Percentiles rank a stretch among this genome's conserved stretches.
Conservation (phyloP, 805 yeast genomes). For the Pichia nanzhaoensis region DNA sequence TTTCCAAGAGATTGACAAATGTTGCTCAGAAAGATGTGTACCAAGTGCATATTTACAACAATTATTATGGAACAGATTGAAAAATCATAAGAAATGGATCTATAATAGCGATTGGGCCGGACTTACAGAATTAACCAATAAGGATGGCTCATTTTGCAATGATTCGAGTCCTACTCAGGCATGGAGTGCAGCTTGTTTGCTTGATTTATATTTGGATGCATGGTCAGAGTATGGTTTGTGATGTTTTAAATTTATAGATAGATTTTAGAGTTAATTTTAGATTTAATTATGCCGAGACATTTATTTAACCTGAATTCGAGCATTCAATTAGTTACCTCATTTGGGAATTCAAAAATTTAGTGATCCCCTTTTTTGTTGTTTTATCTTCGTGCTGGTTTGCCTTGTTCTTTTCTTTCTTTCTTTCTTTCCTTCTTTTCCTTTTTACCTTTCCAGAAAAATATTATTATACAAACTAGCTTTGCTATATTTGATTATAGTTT, state of each 20-base stretch:
- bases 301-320: too few relatives aligned
- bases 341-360: too few relatives aligned
- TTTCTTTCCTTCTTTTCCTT: too few relatives aligned
- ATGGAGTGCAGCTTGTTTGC: constrained; percentile 84
- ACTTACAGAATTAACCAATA: constrained; percentile 83
- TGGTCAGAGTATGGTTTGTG: constrained; percentile 27
- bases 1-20: constrained; percentile 18
- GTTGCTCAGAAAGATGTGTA: constrained; percentile 12
- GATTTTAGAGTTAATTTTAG: too few relatives aligned
- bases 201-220: constrained; percentile 71
- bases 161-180: constrained; percentile 97
- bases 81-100: constrained; percentile 64
- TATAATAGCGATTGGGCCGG: constrained; percentile 87
- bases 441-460: too few relatives aligned
- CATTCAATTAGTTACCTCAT: too few relatives aligned
- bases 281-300: too few relatives aligned
- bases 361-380: too few relatives aligned
- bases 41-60: constrained; percentile 51
- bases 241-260: not conserved
- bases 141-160: constrained; percentile 69
- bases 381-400: too few relatives aligned
- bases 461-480: not conserved
- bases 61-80: constrained; percentile 52
- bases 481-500: not conserved
- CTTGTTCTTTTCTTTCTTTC: too few relatives aligned